Evolutionary conservation across 345 rosid genomes (phyloP).

Genomic region (Brassica carinata): DNA sequence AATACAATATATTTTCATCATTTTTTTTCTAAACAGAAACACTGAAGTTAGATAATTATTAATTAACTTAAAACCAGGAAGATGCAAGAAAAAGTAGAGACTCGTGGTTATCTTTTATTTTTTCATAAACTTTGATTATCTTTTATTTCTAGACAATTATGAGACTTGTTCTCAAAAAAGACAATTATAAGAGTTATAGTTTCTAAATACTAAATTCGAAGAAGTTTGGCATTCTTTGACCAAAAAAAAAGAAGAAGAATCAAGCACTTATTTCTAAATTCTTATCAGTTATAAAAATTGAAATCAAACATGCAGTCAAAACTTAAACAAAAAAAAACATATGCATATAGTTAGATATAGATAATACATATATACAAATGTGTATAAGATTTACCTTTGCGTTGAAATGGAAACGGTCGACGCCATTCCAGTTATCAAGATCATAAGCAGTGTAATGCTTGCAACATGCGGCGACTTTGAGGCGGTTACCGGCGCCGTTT

Average conservation of each 20-base stretch:
- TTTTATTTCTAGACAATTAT: not conserved
- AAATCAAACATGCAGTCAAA: not conserved
- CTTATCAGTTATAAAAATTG: not conserved
- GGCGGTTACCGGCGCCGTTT: slow-evolving; percentile 45
- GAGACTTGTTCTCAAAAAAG: not conserved
- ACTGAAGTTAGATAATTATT: not conserved
- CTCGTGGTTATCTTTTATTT: not conserved
- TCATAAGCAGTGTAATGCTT: slow-evolving; percentile 97
- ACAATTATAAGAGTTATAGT: not conserved
- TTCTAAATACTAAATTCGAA: not conserved
- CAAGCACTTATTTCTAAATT: not conserved
- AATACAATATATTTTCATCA: not conserved
- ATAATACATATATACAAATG: not conserved
- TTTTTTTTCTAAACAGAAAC: not conserved
- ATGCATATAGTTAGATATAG: not conserved
- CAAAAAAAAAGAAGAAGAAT: not conserved
- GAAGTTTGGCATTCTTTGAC: not conserved
- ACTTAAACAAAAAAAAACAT: not conserved
- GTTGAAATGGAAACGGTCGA: slow-evolving; percentile 84
- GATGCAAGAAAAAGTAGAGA: not conserved
- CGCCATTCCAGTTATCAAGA: slow-evolving; percentile 92
- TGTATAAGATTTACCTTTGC: slow-evolving; percentile 56
- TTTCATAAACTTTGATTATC: not conserved
- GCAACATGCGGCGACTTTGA: slow-evolving; percentile 97
- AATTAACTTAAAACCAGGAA: not conserved